Conservation (phyloP, 2,329 filamentous ascomycete genomes). For the Aspergillus ustus region DNA sequence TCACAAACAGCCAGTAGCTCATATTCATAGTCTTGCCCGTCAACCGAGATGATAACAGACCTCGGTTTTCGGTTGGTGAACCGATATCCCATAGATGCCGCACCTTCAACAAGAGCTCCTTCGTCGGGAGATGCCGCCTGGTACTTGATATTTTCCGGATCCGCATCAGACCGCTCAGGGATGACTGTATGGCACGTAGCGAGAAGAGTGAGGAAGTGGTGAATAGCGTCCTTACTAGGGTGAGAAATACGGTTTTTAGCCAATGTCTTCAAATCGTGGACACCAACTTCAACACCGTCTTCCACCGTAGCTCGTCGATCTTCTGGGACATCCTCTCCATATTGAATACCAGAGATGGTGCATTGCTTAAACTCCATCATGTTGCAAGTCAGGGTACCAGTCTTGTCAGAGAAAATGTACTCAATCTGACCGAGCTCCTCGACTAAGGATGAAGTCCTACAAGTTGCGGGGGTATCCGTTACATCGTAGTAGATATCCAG, state of each 20-base stretch:
- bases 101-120: slow-evolving; percentile 93
- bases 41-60: slow-evolving; percentile 80
- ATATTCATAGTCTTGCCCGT: slow-evolving; percentile 76
- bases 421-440: slow-evolving; percentile 98
- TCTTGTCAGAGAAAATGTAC: slow-evolving; percentile 98
- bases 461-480: slow-evolving; percentile 93
- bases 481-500: slow-evolving; percentile 97
- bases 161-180: slow-evolving; percentile 81
- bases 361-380: slow-evolving; percentile 99
- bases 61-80: slow-evolving; percentile 90
- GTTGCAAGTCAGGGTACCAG: slow-evolving; percentile 95
- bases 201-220: slow-evolving; percentile 86
- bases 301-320: slow-evolving; percentile 80
- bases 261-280: slow-evolving; percentile 82
- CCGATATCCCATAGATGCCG: slow-evolving; percentile 80
- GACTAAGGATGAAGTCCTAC: slow-evolving; percentile 92
- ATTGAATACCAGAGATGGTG: slow-evolving; percentile 90
- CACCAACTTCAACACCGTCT: slow-evolving; percentile 76
- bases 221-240: slow-evolving; percentile 62
- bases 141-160: slow-evolving; percentile 85
- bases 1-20: slow-evolving; percentile 96
- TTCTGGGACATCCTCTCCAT: slow-evolving; percentile 88
- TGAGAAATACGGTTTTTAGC: slow-evolving; percentile 70
- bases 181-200: slow-evolving; percentile 97
- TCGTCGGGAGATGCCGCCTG: slow-evolving; percentile 98